phyloP scores from a whole-genome alignment of 2,329 filamentous ascomycete genomes.

The Fusarium lyarnte region DNA sequence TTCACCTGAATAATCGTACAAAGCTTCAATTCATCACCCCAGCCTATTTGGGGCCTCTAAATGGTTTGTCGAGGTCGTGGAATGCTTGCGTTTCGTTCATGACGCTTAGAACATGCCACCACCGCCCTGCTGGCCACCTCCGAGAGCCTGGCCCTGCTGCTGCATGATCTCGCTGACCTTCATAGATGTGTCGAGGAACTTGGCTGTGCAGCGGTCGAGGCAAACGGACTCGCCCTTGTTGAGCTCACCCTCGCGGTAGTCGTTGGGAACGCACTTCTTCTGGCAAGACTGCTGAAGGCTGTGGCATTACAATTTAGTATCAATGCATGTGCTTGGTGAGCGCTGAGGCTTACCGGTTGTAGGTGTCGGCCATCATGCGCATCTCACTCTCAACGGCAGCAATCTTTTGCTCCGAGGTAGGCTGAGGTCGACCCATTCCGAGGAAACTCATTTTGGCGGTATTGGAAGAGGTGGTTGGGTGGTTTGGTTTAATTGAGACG shows the following conservation, averaged over 20 bases:
- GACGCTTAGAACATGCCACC: conserved; percentile 43
- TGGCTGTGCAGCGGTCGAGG: conserved; percentile 94
- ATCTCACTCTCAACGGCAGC: conserved; percentile 96
- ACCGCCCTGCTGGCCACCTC: conserved; percentile 54
- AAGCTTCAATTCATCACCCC: background rate
- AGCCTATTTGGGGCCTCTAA: background rate
- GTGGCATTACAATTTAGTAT: background rate
- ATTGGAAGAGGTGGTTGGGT: background rate
- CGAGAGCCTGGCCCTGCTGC: conserved; percentile 77
- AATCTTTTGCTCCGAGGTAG: conserved; percentile 96
- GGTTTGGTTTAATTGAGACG: background rate
- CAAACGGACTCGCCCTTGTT: conserved; percentile 99
- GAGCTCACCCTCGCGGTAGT: conserved; percentile 95
- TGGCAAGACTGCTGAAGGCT: conserved; percentile 90
- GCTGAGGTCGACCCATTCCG: conserved; percentile 73
- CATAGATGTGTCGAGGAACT: conserved; percentile 99
- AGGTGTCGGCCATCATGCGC: conserved; percentile 97
- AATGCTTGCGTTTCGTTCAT: background rate
- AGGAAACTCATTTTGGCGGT: conserved; percentile 56
- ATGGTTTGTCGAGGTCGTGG: background rate
- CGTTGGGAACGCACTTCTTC: conserved; percentile 89
- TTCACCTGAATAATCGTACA: conserved; percentile 34
- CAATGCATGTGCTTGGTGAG: background rate
- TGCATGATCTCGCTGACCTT: conserved; percentile 98
- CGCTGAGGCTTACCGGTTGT: conserved; percentile 77